Evolutionary conservation across 2,329 filamentous ascomycete species (phyloP).

Genomic region (Exophiala oligosperma): DNA sequence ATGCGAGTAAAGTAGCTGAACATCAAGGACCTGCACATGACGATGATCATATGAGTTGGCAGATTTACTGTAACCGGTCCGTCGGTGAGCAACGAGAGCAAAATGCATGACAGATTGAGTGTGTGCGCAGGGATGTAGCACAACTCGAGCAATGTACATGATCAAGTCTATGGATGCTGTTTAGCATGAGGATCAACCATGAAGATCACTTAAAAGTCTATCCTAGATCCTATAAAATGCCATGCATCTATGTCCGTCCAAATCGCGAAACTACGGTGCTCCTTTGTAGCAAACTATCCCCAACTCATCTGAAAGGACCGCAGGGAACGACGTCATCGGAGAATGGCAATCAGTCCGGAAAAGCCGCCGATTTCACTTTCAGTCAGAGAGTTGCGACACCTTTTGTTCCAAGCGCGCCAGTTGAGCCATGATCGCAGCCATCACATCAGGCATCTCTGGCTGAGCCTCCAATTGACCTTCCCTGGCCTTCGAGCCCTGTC

Average conservation of each 20-base stretch:
- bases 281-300: slow-evolving; percentile 2
- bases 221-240: neutral
- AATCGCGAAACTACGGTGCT: neutral
- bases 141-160: neutral
- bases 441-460: neutral
- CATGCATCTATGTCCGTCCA: neutral
- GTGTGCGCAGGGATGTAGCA: neutral
- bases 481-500: neutral
- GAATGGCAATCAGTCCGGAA: neutral
- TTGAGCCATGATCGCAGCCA: neutral
- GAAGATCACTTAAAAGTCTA: neutral
- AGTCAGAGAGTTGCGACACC: neutral
- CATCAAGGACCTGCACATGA: neutral
- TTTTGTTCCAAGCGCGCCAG: neutral
- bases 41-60: neutral
- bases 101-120: neutral
- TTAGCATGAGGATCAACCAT: neutral
- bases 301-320: neutral
- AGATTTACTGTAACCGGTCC: neutral
- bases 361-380: neutral
- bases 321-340: neutral
- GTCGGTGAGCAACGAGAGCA: neutral
- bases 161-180: neutral
- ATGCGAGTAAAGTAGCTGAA: neutral
- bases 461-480: neutral